A percentile compares a stretch with the other conserved stretches of the same genome.
Conservation (phyloP, 768 basidiomycete genomes). For the Kwoniella sp. region DNA sequence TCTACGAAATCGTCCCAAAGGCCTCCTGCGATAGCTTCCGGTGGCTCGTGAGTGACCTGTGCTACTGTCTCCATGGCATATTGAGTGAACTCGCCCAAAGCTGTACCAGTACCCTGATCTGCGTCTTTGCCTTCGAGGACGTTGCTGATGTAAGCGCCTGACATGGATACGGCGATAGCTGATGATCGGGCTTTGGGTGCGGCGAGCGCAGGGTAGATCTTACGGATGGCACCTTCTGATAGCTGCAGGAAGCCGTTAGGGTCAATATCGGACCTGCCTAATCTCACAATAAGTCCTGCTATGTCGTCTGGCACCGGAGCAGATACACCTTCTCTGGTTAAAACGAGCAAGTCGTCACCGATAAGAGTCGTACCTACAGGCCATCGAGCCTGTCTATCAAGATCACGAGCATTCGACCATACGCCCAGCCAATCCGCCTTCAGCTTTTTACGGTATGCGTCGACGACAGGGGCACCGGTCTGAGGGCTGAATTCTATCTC, state of each 20-base stretch:
- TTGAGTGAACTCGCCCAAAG: slow-evolving; percentile 29
- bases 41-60: slow-evolving; percentile 23
- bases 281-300: slow-evolving; percentile 19
- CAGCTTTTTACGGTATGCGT: slow-evolving; percentile 78
- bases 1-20: slow-evolving; percentile 44
- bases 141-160: slow-evolving; percentile 26
- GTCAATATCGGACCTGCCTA: slow-evolving; percentile 21
- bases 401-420: slow-evolving; percentile 80
- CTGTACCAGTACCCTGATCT: slow-evolving; percentile 21
- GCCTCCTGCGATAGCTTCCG: slow-evolving; percentile 24
- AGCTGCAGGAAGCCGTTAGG: slow-evolving; percentile 24
- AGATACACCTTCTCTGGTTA: slow-evolving; percentile 54
- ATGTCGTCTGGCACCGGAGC: slow-evolving; percentile 25
- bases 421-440: slow-evolving; percentile 97
- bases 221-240: slow-evolving; percentile 25
- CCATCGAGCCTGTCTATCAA: slow-evolving; percentile 64
- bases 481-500: slow-evolving; percentile 70
- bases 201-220: slow-evolving; percentile 29
- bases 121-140: slow-evolving; percentile 18
- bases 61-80: slow-evolving; percentile 17
- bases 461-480: slow-evolving; percentile 76
- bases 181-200: slow-evolving; percentile 23
- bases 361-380: slow-evolving; percentile 34
- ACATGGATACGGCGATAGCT: slow-evolving; percentile 25
- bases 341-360: slow-evolving; percentile 59